phyloP scores from a whole-genome alignment of 352 stramenopile species.

The Pythium rhizo-oryzae region DNA sequence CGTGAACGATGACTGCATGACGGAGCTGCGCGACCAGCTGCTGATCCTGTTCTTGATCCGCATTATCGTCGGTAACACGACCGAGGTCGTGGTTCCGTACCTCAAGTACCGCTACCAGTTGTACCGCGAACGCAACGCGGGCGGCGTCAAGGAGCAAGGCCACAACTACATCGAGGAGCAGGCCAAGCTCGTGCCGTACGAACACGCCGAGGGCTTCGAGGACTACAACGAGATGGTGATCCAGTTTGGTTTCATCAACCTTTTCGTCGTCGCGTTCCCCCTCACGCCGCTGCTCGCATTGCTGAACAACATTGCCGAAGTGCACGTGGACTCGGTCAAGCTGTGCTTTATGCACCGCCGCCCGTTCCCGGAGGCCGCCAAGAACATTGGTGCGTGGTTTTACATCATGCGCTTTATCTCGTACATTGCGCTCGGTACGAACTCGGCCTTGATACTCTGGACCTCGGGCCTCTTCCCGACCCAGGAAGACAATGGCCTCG shows the following conservation, averaged over 20 bases:
- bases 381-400: constrained; percentile 94
- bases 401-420: constrained; percentile 85
- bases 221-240: constrained; percentile 94
- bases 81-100: constrained; percentile 88
- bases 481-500: constrained; percentile 22
- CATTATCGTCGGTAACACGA: constrained; percentile 92
- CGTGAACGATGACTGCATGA: constrained; percentile 65
- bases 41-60: constrained; percentile 92
- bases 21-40: constrained; percentile 91
- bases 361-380: constrained; percentile 74
- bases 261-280: constrained; percentile 95
- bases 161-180: constrained; percentile 89
- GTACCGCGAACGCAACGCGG: constrained; percentile 45
- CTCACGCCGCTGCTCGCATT: constrained; percentile 91
- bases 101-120: constrained; percentile 78
- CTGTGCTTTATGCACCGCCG: constrained; percentile 78
- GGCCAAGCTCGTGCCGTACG: constrained; percentile 80
- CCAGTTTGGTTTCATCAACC: constrained; percentile 95
- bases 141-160: constrained; percentile 20
- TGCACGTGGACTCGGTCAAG: constrained; percentile 90
- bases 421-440: constrained; percentile 76
- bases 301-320: constrained; percentile 91
- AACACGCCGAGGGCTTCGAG: constrained; percentile 81
- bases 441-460: constrained; percentile 79
- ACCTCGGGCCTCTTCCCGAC: constrained; percentile 70